A percentile compares a stretch with the other conserved stretches of the same genome.
These are phyloP conservation scores for Psilocybe cyanescens DNA, from an alignment of 768 basidiomycete genomes.

Conservation along the genomic window DNA sequence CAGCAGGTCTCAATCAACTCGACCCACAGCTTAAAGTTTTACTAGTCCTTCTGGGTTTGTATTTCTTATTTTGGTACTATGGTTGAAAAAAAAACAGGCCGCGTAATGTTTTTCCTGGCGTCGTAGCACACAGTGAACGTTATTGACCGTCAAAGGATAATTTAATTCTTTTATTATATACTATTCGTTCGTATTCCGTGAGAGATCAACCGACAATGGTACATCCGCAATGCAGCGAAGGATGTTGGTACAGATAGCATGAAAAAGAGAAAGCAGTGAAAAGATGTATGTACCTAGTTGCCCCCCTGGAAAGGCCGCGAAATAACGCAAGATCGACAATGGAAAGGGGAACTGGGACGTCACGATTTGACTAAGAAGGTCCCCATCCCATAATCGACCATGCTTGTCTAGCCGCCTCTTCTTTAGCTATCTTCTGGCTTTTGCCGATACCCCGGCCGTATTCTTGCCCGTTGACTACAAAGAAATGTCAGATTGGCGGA, in stretches of 20 bases:
- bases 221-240: conserved; percentile 1
- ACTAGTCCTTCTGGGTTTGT: conserved; percentile 64
- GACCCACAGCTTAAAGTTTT: conserved; percentile 73
- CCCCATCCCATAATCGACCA: conserved; percentile 59
- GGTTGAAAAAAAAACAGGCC: conserved; percentile 26
- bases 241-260: conserved; percentile 5
- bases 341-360: conserved; percentile 24
- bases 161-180: conserved; percentile 4
- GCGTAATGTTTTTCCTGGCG: neutral
- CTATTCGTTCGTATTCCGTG: neutral
- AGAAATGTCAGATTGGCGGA: neutral
- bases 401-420: conserved; percentile 67
- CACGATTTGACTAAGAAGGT: conserved; percentile 23
- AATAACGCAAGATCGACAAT: conserved; percentile 25
- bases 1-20: conserved; percentile 48
- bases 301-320: conserved; percentile 2
- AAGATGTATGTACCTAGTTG: conserved; percentile 22
- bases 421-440: conserved; percentile 69
- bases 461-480: conserved; percentile 52
- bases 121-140: neutral
- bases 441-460: conserved; percentile 55
- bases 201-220: neutral
- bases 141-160: neutral
- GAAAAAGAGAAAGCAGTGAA: conserved; percentile 1
- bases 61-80: conserved; percentile 60